These are phyloP conservation scores for Clonostachys rosea DNA, from an alignment of 2,329 filamentous ascomycete species.

Conservation along the genomic window DNA sequence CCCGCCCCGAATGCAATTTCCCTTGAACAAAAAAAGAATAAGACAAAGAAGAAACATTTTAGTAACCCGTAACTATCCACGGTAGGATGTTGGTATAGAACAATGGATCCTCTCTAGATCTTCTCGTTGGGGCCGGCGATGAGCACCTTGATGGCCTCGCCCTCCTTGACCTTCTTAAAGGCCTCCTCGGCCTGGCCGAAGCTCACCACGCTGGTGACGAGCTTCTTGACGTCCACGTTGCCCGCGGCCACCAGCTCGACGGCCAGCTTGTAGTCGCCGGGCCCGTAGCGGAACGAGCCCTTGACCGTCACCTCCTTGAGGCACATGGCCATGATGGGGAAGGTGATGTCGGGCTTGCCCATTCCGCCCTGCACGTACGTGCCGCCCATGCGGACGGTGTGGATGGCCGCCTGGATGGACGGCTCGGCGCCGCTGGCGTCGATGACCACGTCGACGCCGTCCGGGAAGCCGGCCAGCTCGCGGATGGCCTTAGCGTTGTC, in stretches of 20 bases:
- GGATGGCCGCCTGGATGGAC: constrained; percentile 70
- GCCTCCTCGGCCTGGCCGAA: constrained; percentile 83
- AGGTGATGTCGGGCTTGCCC: constrained; percentile 81
- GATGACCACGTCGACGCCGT: constrained; percentile 72
- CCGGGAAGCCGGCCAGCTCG: constrained; percentile 55
- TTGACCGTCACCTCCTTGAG: constrained; percentile 83
- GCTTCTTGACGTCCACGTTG: constrained; percentile 73
- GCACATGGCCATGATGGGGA: constrained; percentile 88
- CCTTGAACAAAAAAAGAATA: no score
- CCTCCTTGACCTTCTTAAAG: constrained; percentile 80
- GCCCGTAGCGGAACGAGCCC: constrained; percentile 85
- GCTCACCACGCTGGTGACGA: constrained; percentile 72
- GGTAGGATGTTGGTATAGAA: no score
- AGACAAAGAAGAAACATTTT: no score
- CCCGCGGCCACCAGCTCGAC: constrained; percentile 71
- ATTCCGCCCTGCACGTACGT: constrained; percentile 85
- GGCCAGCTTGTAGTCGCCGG: constrained; percentile 82
- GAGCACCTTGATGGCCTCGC: constrained; percentile 69
- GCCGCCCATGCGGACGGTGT: constrained; percentile 66
- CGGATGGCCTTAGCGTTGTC: constrained; percentile 72
- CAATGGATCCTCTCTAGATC: background rate
- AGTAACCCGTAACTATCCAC: no score
- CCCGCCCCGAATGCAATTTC: no score
- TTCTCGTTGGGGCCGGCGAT: constrained; percentile 65
- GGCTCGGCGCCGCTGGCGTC: constrained; percentile 78